These are phyloP conservation scores for Zostera marina DNA, from an alignment of 116 monocot species.

Conservation along the genomic window DNA sequence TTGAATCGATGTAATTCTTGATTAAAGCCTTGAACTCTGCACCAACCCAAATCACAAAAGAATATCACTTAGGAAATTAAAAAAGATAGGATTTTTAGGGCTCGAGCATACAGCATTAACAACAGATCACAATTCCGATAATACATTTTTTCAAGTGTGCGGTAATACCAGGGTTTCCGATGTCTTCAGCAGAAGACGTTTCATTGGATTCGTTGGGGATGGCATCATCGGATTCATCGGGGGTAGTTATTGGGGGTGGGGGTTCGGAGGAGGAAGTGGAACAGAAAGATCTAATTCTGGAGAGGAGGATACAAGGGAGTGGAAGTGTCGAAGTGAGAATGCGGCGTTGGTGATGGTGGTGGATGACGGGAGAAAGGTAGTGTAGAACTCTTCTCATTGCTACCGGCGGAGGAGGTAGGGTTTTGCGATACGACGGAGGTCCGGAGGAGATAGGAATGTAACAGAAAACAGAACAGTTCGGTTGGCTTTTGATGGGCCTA, in stretches of 20 bases:
- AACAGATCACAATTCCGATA: too few species aligned
- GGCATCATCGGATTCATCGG: not conserved
- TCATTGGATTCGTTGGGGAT: slow-evolving; percentile 1
- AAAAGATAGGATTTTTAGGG: not conserved
- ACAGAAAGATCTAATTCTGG: slow-evolving; percentile 16
- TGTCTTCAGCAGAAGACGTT: slow-evolving; percentile 10
- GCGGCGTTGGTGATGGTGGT: not conserved
- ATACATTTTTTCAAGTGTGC: too few species aligned
- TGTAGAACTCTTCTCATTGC: slow-evolving; percentile 11
- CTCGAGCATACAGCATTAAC: too few species aligned
- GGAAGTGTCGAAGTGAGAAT: not conserved
- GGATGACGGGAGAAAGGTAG: slow-evolving; percentile 5
- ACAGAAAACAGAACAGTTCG: not conserved
- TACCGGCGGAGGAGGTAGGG: not conserved
- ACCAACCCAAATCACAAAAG: not conserved
- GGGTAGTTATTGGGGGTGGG: not conserved
- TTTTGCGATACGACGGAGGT: not conserved
- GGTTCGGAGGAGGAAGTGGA: slow-evolving; percentile 8
- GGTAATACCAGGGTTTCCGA: slow-evolving; percentile 24
- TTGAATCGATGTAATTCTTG: slow-evolving; percentile 36
- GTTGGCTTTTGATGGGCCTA: not conserved
- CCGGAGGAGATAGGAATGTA: not conserved
- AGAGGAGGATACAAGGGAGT: not conserved
- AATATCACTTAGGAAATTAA: not conserved
- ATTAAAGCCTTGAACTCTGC: slow-evolving; percentile 53